Evolutionary conservation across 805 yeast genomes (phyloP).

Genomic region (Spathaspora hagerdaliae): DNA sequence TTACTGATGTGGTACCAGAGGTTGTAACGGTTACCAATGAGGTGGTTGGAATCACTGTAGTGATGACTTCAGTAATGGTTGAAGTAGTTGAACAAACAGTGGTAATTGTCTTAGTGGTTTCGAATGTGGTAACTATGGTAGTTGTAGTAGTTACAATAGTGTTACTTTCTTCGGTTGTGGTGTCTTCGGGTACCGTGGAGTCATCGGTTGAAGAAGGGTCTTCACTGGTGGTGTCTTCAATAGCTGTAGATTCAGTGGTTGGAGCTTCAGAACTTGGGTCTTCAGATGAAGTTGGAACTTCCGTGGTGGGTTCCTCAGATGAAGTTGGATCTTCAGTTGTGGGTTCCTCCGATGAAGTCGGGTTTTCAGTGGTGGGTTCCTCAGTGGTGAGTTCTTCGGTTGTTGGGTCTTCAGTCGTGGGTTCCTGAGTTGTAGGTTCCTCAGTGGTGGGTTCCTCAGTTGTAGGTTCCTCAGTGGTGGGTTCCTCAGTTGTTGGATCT

Average conservation of each 20-base stretch:
- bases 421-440: background rate
- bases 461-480: background rate
- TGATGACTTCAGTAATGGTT: background rate
- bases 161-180: background rate
- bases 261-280: background rate
- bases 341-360: background rate
- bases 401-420: background rate
- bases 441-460: background rate
- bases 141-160: background rate
- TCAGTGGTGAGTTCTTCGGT: constrained; percentile 1
- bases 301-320: background rate
- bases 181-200: background rate
- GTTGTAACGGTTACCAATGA: background rate
- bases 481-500: background rate
- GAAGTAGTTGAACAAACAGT: background rate
- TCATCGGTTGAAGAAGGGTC: background rate
- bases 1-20: background rate
- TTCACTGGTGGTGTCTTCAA: background rate
- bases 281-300: background rate
- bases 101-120: background rate
- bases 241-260: background rate
- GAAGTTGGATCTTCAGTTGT: background rate
- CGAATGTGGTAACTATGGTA: background rate
- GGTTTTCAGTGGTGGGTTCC: background rate
- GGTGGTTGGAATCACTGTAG: background rate